Base-by-base conservation (phyloP, 768 basidiomycete species). In the Leccinum truebloodii region DNA sequence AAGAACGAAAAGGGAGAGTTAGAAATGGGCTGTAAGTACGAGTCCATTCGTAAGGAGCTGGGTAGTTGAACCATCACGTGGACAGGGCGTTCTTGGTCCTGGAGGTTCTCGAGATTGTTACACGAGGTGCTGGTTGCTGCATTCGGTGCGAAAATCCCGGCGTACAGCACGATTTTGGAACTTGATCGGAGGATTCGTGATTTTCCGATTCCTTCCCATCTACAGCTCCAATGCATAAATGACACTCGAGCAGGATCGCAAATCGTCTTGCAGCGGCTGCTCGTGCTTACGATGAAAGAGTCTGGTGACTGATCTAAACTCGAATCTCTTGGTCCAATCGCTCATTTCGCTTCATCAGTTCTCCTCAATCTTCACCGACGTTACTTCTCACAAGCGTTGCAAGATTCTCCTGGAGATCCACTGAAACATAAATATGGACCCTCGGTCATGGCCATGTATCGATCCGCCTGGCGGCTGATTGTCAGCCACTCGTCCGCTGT, bases 401-500 rank as follows among this genome's bases (percentile, higher is more conserved):
- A 83, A 54, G 88, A 89, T 50, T 76, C 77, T 53, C 84, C 86
- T 1, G 65, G 73, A 8, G 85, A 89, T 57, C 75, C 85, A 3
- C 75, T 86, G 52, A 79, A 79, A 58, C 88, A 90, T 65, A 80
- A 77, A 65, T 90, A 85, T 69, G 79, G 84, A 0, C 84, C 86
- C 1, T 92, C 90, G 1, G 86, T 90, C 6, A 80, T 88, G 71
- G 86, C 90, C 0, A 83, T 84, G 14, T 90, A 88, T 72, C 86
- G 87, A 2, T 87, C 87, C 2, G 85, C 88, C 4, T 90, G 87
- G 84, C 77, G 88, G 16, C 66, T 89, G 32, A 83, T 86, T 44
- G 77, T 81, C 51, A 78, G 78, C 0, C 73, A 87, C 55, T 73
- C 75, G 18, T 70, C 78, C n/a, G 72, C 78, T 1, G 82, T 80